These are phyloP conservation scores for Dentiscutata heterogama DNA, from an alignment of 371 early-diverging fungal genomes.

Conservation along the genomic window DNA sequence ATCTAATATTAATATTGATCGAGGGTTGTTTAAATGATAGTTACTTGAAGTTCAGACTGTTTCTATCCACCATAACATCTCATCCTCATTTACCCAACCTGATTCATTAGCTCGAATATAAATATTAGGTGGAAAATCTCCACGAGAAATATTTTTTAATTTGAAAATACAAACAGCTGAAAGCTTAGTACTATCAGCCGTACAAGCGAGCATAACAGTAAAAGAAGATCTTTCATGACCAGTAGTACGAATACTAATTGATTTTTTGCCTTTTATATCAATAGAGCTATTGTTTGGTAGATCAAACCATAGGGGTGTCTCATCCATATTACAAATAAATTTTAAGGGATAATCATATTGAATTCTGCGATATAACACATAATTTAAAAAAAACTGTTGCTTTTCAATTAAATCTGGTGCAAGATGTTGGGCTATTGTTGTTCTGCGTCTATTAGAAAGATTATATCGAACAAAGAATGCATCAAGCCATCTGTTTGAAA, in stretches of 20 bases:
- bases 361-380: conserved; percentile 22
- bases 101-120: neutral
- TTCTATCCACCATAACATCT: neutral
- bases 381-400: conserved; percentile 12
- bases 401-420: conserved; percentile 15
- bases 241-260: neutral
- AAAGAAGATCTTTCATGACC: neutral
- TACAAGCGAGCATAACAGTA: neutral
- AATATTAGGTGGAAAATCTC: neutral
- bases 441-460: conserved; percentile 7
- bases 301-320: conserved; percentile 21
- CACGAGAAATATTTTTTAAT: neutral
- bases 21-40: neutral
- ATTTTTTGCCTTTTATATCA: neutral
- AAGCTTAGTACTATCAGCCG: neutral
- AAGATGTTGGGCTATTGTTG: conserved; percentile 27
- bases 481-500: no score
- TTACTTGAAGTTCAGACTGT: neutral
- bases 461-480: neutral
- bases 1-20: conserved; percentile 20
- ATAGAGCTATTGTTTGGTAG: conserved; percentile 10
- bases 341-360: conserved; percentile 8
- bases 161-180: conserved; percentile 19
- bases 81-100: conserved; percentile 14
- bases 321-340: conserved; percentile 34